Percentiles rank a stretch among this genome's conserved stretches.
phyloP scores from a whole-genome alignment of 2,329 filamentous ascomycete genomes.

The Calonectria hawksworthii region DNA sequence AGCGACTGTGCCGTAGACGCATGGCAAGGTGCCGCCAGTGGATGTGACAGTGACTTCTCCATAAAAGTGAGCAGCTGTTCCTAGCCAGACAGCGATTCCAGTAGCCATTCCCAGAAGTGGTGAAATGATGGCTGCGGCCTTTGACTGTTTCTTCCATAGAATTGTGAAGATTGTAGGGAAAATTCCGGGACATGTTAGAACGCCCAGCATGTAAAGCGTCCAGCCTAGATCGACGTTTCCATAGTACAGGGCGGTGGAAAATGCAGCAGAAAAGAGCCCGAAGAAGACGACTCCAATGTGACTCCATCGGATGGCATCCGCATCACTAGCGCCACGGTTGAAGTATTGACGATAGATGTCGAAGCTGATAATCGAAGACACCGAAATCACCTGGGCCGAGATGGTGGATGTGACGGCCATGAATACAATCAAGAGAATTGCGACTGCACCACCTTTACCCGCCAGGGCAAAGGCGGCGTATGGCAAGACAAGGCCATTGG shows the following conservation, averaged over 20 bases:
- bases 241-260: slow-evolving; percentile 67
- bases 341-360: slow-evolving; percentile 67
- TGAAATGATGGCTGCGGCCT: slow-evolving; percentile 62
- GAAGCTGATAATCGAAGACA: slow-evolving; percentile 67
- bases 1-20: slow-evolving; percentile 66
- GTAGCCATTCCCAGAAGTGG: slow-evolving; percentile 65
- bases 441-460: slow-evolving; percentile 78
- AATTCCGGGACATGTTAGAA: slow-evolving; percentile 66
- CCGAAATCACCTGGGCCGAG: slow-evolving; percentile 66
- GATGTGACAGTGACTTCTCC: slow-evolving; percentile 63
- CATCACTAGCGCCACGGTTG: slow-evolving; percentile 60
- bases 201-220: slow-evolving; percentile 68
- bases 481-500: slow-evolving; percentile 77
- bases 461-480: slow-evolving; percentile 78
- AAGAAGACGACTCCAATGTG: slow-evolving; percentile 68
- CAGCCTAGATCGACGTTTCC: slow-evolving; percentile 67
- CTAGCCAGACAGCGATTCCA: slow-evolving; percentile 67
- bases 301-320: slow-evolving; percentile 64
- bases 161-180: slow-evolving; percentile 68
- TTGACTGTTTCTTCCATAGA: slow-evolving; percentile 65
- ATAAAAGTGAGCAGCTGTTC: slow-evolving; percentile 59
- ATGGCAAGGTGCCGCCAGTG: slow-evolving; percentile 64
- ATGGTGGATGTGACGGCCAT: slow-evolving; percentile 79
- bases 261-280: slow-evolving; percentile 63
- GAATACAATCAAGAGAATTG: slow-evolving; percentile 78